Percentiles rank a stretch among this genome's conserved stretches.
Evolutionary conservation across 306 rosid genomes (phyloP).

Genomic region (Cicer bijugum): DNA sequence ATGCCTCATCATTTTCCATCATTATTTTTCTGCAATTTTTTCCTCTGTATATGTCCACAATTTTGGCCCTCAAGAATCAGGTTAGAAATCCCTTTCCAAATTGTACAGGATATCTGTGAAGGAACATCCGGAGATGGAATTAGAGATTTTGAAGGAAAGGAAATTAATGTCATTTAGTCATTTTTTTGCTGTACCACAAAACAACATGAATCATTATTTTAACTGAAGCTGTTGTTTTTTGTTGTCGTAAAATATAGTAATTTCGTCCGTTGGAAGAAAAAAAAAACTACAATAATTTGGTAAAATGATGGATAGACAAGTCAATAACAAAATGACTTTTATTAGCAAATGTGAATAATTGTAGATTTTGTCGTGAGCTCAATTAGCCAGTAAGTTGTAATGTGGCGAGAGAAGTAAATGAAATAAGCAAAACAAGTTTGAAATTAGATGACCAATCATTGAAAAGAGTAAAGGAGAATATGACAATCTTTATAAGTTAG

Average conservation of each 20-base stretch:
- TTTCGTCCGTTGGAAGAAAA: too few species aligned
- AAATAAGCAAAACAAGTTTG: neutral
- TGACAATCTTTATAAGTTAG: neutral
- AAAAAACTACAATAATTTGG: neutral
- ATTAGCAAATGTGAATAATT: slow-evolving; percentile 5
- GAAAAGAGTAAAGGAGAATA: neutral
- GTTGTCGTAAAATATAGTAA: neutral
- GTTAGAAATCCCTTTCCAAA: slow-evolving; percentile 45
- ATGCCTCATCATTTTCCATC: slow-evolving; percentile 42
- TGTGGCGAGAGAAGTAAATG: neutral
- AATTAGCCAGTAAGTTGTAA: slow-evolving; percentile 1
- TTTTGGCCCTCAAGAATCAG: slow-evolving; percentile 55
- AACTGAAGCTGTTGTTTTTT: neutral
- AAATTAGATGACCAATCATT: neutral
- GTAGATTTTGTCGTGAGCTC: neutral
- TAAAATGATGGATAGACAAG: neutral
- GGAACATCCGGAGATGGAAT: slow-evolving; percentile 38
- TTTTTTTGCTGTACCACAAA: slow-evolving; percentile 41
- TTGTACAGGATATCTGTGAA: slow-evolving; percentile 47
- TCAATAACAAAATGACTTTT: neutral
- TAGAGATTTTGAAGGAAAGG: slow-evolving; percentile 43
- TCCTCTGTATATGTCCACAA: slow-evolving; percentile 59
- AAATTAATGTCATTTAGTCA: slow-evolving; percentile 37
- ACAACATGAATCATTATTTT: slow-evolving; percentile 13
- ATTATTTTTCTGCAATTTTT: slow-evolving; percentile 42